These are phyloP conservation scores for Microsporum audouinii DNA, from an alignment of 2,329 filamentous ascomycete genomes.

Conservation along the genomic window DNA sequence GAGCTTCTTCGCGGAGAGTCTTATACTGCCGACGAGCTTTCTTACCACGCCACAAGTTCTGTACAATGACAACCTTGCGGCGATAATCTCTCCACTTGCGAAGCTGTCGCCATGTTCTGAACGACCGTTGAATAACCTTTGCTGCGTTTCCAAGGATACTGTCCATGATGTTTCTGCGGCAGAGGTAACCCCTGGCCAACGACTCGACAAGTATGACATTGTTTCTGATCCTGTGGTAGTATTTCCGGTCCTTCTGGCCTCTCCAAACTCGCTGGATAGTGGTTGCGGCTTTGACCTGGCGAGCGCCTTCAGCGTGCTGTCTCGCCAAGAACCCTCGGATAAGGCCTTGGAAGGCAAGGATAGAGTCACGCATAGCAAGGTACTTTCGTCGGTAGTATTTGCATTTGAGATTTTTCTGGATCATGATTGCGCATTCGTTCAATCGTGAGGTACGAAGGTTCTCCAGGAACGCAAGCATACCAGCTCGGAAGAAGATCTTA, in stretches of 20 bases:
- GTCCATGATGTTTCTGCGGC: conserved; percentile 85
- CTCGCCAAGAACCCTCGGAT: conserved; percentile 68
- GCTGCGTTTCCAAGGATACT: conserved; percentile 87
- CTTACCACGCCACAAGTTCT: conserved; percentile 86
- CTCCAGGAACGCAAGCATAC: conserved; percentile 96
- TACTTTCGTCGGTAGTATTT: conserved; percentile 93
- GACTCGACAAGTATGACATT: conserved; percentile 84
- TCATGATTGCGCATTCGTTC: conserved; percentile 91
- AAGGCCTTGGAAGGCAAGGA: conserved; percentile 68
- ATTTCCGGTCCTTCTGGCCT: conserved; percentile 77
- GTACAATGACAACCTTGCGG: conserved; percentile 76
- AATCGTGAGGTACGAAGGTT: conserved; percentile 81
- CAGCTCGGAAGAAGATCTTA: conserved; percentile 98
- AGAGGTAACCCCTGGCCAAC: conserved; percentile 79
- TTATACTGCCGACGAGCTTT: conserved; percentile 75
- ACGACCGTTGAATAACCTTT: conserved; percentile 77
- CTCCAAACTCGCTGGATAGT: conserved; percentile 94
- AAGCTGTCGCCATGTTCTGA: conserved; percentile 69
- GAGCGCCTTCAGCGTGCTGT: conserved; percentile 64
- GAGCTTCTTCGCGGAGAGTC: conserved; percentile 81
- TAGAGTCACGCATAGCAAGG: conserved; percentile 69
- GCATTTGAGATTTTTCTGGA: conserved; percentile 92
- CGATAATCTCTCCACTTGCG: conserved; percentile 78
- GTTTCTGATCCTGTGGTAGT: conserved; percentile 64
- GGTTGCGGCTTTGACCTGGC: conserved; percentile 75